Conservation (phyloP, 805 yeast species). For the Nakazawaea peltata region DNA sequence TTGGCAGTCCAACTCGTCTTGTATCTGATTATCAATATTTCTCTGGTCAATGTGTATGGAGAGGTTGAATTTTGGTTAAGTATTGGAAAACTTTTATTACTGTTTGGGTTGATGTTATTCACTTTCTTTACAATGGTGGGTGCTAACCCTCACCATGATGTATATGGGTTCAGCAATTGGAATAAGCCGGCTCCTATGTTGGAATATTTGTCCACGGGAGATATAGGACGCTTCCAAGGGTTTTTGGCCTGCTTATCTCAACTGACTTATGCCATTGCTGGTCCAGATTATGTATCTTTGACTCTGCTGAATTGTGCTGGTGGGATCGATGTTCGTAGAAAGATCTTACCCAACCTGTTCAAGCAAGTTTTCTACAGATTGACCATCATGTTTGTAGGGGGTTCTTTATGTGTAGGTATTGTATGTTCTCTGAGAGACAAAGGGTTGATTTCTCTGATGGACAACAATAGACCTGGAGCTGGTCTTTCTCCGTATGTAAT, state of each 20-base stretch:
- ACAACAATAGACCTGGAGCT: slow-evolving; percentile 63
- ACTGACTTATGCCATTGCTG: slow-evolving; percentile 75
- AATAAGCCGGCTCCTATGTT: slow-evolving; percentile 27
- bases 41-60: slow-evolving; percentile 38
- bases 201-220: slow-evolving; percentile 44
- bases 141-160: slow-evolving; percentile 40
- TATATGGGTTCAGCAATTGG: slow-evolving; percentile 27
- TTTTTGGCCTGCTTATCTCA: slow-evolving; percentile 59
- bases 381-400: slow-evolving; percentile 59
- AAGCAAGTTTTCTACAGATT: slow-evolving; percentile 66
- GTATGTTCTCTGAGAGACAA: slow-evolving; percentile 68
- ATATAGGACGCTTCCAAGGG: slow-evolving; percentile 61
- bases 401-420: slow-evolving; percentile 73
- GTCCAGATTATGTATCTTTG: slow-evolving; percentile 82
- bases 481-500: slow-evolving; percentile 77
- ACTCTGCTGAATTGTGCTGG: slow-evolving; percentile 79
- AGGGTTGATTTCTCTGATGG: slow-evolving; percentile 45
- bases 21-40: slow-evolving; percentile 32
- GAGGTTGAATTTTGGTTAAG: slow-evolving; percentile 42
- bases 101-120: slow-evolving; percentile 34
- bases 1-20: slow-evolving; percentile 31
- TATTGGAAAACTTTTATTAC: slow-evolving; percentile 34
- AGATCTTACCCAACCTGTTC: slow-evolving; percentile 70
- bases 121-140: slow-evolving; percentile 44
- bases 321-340: slow-evolving; percentile 47